These are phyloP conservation scores for Zopfia rhizophila DNA, from an alignment of 2,329 filamentous ascomycete species.

Conservation along the genomic window DNA sequence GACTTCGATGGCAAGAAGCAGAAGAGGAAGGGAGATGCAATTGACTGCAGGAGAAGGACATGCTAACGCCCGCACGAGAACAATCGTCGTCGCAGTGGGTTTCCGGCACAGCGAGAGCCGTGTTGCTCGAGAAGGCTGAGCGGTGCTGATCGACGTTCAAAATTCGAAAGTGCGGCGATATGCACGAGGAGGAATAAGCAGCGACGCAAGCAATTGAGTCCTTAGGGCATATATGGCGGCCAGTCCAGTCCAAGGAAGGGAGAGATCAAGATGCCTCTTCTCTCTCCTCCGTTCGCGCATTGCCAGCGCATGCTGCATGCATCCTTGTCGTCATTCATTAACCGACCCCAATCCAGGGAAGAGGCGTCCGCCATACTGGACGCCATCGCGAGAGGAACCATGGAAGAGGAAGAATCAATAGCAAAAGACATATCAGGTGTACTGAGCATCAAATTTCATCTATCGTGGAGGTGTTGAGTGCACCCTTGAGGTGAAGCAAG, in stretches of 20 bases:
- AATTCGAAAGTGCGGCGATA: slow-evolving; percentile 14
- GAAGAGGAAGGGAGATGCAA: slow-evolving; percentile 9
- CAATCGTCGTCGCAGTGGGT: slow-evolving; percentile 3
- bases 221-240: neutral
- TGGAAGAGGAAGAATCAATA: neutral
- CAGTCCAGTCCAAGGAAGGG: slow-evolving; percentile 9
- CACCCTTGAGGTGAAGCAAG: slow-evolving; percentile 9
- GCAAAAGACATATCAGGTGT: slow-evolving; percentile 1
- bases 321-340: slow-evolving; percentile 24
- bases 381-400: neutral
- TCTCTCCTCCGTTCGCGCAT: slow-evolving; percentile 5
- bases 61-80: slow-evolving; percentile 13
- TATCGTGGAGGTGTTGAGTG: no score
- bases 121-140: neutral
- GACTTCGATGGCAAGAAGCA: neutral
- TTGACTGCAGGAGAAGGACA: slow-evolving; percentile 22
- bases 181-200: slow-evolving; percentile 2
- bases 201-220: slow-evolving; percentile 8
- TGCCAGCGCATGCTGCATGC: slow-evolving; percentile 26
- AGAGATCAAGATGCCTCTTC: slow-evolving; percentile 12
- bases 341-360: slow-evolving; percentile 15
- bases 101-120: neutral
- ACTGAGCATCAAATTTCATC: no score
- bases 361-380: neutral
- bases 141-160: no score